Evolutionary conservation across 2,329 filamentous ascomycete genomes (phyloP).

Genomic region (Pseudogymnoascus sp.): DNA sequence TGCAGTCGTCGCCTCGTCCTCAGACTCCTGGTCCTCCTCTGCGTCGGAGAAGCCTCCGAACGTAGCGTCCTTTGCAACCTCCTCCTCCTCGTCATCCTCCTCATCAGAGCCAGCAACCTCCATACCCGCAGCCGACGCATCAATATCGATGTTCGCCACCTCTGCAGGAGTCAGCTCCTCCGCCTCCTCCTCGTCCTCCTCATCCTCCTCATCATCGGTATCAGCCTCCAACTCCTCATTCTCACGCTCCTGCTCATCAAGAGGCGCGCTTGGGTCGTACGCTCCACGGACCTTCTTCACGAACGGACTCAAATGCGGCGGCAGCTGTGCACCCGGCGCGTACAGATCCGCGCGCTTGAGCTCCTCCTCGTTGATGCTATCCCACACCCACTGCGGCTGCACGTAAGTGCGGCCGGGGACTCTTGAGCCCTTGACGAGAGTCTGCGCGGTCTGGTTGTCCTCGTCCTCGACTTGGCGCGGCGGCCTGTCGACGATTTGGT

Average conservation of each 20-base stretch:
- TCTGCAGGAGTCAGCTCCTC: conserved; percentile 29
- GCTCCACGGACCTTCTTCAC: conserved; percentile 78
- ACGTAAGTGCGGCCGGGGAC: conserved; percentile 90
- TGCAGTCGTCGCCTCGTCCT: conserved; percentile 54
- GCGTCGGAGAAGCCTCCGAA: conserved; percentile 31
- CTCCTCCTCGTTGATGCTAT: conserved; percentile 87
- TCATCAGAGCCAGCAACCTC: conserved; percentile 29
- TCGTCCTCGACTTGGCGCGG: conserved; percentile 55
- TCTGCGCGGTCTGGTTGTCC: conserved; percentile 56
- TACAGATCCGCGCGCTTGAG: conserved; percentile 82
- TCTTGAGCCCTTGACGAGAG: conserved; percentile 56
- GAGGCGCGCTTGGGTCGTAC: conserved; percentile 81
- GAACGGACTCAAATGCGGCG: conserved; percentile 93
- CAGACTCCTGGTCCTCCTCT: conserved; percentile 41
- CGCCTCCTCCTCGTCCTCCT: conserved; percentile 36
- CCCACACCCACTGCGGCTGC: conserved; percentile 98
- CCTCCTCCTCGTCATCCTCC: conserved; percentile 31
- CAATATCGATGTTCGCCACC: conserved; percentile 32
- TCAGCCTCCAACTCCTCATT: conserved; percentile 70
- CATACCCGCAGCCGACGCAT: conserved; percentile 28
- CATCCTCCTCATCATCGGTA: conserved; percentile 41
- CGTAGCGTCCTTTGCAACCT: conserved; percentile 19
- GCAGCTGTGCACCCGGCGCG: conserved; percentile 79
- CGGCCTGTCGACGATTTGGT: conserved; percentile 92
- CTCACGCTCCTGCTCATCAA: conserved; percentile 83